Percentiles rank a stretch among this genome's conserved stretches.
phyloP scores from a whole-genome alignment of 116 monocot species.

The Papilionanthe hybrid region DNA sequence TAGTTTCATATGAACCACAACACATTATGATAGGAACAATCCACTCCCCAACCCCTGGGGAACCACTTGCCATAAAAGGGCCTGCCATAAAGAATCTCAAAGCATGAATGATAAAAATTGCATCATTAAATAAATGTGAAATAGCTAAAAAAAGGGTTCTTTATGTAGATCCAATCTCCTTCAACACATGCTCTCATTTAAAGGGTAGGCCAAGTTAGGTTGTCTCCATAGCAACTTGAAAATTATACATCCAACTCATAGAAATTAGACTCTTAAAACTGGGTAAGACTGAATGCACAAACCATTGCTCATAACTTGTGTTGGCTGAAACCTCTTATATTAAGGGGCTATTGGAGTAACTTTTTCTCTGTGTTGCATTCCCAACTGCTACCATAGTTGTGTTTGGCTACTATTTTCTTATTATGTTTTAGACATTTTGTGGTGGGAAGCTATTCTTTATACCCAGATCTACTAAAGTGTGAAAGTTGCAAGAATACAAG shows the following conservation, averaged over 20 bases:
- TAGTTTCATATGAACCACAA: slow-evolving; percentile 59
- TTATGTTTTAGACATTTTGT: too few relatives aligned
- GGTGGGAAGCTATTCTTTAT: too few relatives aligned
- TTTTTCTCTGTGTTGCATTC: too few relatives aligned
- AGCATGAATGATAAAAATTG: neutral
- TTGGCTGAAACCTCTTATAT: neutral
- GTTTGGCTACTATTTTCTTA: too few relatives aligned
- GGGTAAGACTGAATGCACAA: neutral
- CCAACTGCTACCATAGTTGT: too few relatives aligned
- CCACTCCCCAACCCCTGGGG: slow-evolving; percentile 75
- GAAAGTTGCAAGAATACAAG: too few relatives aligned
- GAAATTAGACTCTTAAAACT: neutral
- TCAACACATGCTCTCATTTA: neutral
- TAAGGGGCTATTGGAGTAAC: neutral
- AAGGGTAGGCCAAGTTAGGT: neutral
- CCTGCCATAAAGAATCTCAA: slow-evolving; percentile 29
- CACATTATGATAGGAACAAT: slow-evolving; percentile 87
- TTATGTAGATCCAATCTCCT: neutral
- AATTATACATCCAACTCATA: neutral
- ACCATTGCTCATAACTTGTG: neutral
- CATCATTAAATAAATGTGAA: neutral
- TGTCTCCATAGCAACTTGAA: neutral
- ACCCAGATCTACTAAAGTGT: too few relatives aligned
- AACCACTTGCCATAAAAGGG: slow-evolving; percentile 91
- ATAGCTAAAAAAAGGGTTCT: neutral